Evolutionary conservation across 768 basidiomycete genomes (phyloP).

Genomic region (Russula griseocarnosa): DNA sequence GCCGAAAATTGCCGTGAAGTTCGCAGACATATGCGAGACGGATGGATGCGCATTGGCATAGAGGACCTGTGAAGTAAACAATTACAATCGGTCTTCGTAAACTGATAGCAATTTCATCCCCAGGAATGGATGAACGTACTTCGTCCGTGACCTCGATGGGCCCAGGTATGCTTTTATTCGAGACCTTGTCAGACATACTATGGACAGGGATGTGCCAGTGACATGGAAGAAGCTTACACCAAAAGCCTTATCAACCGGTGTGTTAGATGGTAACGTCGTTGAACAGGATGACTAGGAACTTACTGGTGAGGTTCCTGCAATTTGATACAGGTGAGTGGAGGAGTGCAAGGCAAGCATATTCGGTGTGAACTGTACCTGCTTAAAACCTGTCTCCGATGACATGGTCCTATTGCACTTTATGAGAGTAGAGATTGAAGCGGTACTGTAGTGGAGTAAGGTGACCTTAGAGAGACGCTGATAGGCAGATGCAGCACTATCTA

Average conservation of each 20-base stretch:
- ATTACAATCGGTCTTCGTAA: background rate
- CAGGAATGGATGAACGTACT: conserved; percentile 34
- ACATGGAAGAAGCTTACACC: conserved; percentile 28
- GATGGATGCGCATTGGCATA: conserved; percentile 90
- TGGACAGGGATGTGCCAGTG: background rate
- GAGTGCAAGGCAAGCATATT: background rate
- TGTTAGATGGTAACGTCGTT: background rate
- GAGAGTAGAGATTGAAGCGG: background rate
- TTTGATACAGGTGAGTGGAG: conserved; percentile 11
- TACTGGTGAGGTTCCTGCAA: conserved; percentile 49
- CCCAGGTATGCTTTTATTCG: conserved; percentile 42
- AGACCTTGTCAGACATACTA: conserved; percentile 27
- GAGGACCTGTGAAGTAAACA: conserved; percentile 54
- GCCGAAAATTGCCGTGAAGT: conserved; percentile 84
- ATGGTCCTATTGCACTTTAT: conserved; percentile 28
- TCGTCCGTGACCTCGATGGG: conserved; percentile 62
- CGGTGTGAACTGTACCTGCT: conserved; percentile 32
- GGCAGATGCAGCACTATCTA: too few species aligned
- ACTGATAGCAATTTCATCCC: background rate
- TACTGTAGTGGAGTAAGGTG: too few species aligned
- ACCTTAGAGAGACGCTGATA: too few species aligned
- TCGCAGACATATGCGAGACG: conserved; percentile 83
- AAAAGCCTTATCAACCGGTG: conserved; percentile 25
- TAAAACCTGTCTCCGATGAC: conserved; percentile 33
- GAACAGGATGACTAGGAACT: conserved; percentile 27